These are phyloP conservation scores for Sporothrix variecibatus DNA, from an alignment of 2,329 filamentous ascomycete species.

Conservation along the genomic window DNA sequence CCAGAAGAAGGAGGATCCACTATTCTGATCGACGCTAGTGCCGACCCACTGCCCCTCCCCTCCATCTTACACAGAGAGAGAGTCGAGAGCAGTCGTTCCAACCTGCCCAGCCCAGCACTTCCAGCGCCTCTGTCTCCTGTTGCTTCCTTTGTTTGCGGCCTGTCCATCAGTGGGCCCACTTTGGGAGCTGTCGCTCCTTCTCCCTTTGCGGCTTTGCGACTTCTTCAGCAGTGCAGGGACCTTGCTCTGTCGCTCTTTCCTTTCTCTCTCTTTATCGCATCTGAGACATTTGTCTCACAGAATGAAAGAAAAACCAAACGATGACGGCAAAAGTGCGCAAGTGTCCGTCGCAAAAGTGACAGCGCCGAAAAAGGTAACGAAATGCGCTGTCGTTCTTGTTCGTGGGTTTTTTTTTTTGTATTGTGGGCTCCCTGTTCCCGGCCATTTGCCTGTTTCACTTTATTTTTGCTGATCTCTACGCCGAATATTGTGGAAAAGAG, in stretches of 20 bases:
- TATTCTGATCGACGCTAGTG: constrained; percentile 1
- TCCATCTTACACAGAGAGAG: not conserved
- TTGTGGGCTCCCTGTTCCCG: not conserved
- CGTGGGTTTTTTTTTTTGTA: not conserved
- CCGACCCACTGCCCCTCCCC: not conserved
- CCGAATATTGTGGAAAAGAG: not conserved
- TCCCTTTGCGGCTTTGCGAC: not conserved
- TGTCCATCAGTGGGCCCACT: not conserved
- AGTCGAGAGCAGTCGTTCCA: no score
- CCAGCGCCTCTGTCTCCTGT: not conserved
- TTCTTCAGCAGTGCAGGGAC: constrained; percentile 8
- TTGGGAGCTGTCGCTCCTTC: not conserved
- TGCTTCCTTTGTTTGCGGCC: constrained; percentile 1
- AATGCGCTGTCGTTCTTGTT: not conserved
- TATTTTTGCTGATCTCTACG: not conserved
- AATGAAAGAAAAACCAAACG: not conserved
- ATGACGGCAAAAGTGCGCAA: not conserved
- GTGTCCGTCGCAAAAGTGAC: not conserved
- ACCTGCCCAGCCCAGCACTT: no score
- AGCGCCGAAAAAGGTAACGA: constrained; percentile 8
- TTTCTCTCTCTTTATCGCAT: not conserved
- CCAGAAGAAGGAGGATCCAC: not conserved
- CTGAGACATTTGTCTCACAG: not conserved
- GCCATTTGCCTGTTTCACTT: not conserved
- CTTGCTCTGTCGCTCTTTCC: not conserved